These are phyloP conservation scores for Fusarium napiforme DNA, from an alignment of 2,329 filamentous ascomycete species.

Conservation along the genomic window DNA sequence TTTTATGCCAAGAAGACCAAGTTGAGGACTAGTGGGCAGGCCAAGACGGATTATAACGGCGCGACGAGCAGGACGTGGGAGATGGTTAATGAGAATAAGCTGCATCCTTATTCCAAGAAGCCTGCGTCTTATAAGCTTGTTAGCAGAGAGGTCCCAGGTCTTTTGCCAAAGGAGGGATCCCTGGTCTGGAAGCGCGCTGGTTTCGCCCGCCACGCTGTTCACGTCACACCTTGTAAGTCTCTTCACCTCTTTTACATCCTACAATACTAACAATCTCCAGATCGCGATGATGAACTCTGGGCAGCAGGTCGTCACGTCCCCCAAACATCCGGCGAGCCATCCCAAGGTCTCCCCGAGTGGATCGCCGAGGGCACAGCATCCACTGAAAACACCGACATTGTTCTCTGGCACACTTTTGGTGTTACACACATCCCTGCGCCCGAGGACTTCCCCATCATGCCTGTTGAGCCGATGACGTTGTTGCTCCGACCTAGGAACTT, in stretches of 20 bases:
- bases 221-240: conserved; percentile 85
- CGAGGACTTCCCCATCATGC: conserved; percentile 95
- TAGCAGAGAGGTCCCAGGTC: conserved; percentile 80
- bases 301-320: conserved; percentile 89
- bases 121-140: conserved; percentile 90
- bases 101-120: conserved; percentile 89
- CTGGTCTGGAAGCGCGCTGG: conserved; percentile 91
- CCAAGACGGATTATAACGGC: conserved; percentile 84
- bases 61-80: conserved; percentile 87
- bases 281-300: conserved; percentile 83
- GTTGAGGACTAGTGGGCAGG: conserved; percentile 74
- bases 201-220: conserved; percentile 86
- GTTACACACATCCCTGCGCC: conserved; percentile 89
- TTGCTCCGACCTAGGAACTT: conserved; percentile 84
- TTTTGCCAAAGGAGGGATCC: conserved; percentile 83
- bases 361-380: conserved; percentile 74
- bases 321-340: conserved; percentile 84
- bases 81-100: conserved; percentile 82
- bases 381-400: conserved; percentile 85
- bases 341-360: conserved; percentile 79
- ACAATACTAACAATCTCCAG: conserved; percentile 53
- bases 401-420: conserved; percentile 95
- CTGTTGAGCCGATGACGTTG: conserved; percentile 84
- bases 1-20: conserved; percentile 89
- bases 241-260: accelerated